Base-by-base conservation (phyloP, 2,329 filamentous ascomycete genomes). In the Pestalotiopsis fici region DNA sequence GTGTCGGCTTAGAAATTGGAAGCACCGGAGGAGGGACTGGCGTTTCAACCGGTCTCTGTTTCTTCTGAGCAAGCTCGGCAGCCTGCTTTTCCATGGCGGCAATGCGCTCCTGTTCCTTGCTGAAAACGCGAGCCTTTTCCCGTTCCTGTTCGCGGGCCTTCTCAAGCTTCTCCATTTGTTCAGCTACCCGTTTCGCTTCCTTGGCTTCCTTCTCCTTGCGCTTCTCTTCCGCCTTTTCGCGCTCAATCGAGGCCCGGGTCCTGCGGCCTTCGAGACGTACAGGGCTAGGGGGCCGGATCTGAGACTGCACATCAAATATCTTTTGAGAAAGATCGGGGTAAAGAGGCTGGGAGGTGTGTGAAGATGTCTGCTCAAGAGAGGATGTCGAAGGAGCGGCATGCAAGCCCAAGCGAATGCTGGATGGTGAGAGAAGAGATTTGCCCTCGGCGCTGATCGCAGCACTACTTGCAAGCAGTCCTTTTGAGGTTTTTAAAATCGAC, bases 401-500 rank as follows among this genome's bases (percentile, higher is more conserved):
- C 7, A 83, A 70, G 13, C 78, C 85, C 1, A 88, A 75, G 15
- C 83, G 82, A 15, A 79, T 77, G 5, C 80, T 79, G 3, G 87
- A 85, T 3, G 89, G 85, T 3, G 88, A 89, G 23, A 89, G 74
- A 6, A 89, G 75, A 3, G 84, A 85, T 0, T 90, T 91, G 7
- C 87, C 86, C 71, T 91, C 88, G 0, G 88, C 88, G 72, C 88
- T 90, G 47, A 88, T 80, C 18, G 85, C 87, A 2, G 88, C 88
- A 72, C 88, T 95, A 72, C 92, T 97, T 21, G 91, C 93, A 70
- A 98, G 91, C 61, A 98, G 87, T 15, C 91, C 93, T 78, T 93
- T 95, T 3, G 95, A 96, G 66, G 91, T 93, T 79, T 94, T 95
- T 73, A 98, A 84, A 68, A 97, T 94, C 11, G 95, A 97, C 59